Evolutionary conservation across 192 early-diverging fungal genomes (phyloP), one percentile per base, ranked within the genome.

Genomic region (Oehlia diaphana): DNA sequence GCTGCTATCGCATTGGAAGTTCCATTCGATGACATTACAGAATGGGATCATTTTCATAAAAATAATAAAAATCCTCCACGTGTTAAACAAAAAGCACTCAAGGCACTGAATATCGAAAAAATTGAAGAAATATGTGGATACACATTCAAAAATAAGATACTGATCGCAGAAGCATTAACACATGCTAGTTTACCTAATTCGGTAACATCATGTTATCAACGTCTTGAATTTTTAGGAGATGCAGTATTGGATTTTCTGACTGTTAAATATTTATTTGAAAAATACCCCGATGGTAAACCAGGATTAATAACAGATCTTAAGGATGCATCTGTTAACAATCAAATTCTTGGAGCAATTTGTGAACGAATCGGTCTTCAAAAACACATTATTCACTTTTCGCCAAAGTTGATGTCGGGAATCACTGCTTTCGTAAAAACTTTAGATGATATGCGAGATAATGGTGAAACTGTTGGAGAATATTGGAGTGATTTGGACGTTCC

Each of bases 191-290:
- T 85, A 4, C 86, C 87, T 19, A 85, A 90, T 49, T 83, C 87
- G 1, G 63, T 70, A 7, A 85, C 88, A 3, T 87, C 89, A 50
- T 94, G 92, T 82, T 98, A 97, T 81, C 93, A 98, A 84, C 90
- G 97, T 10, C 87, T 98, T 12, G 97, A 98, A 85, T 97, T 93
- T 78, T 79, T 97, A 61, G 97, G 96, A 61, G 91, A 93, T 71
- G 93, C 91, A 0, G 84, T 97, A 26, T 61, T 98, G 71, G 96
- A 98, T 82, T 95, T 92, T 78, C 84, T 94, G 71, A 83, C 94
- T 7, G 91, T 95, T 7, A 84, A 90, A 23, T 89, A 95, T 66
- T 88, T 95, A 74, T 96, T 90, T 77, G 76, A 91, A 50, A 90
- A 90, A 76, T 89, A 92, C 72, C 89, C 89, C 4, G 77, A 87